phyloP scores from a whole-genome alignment of 2,329 filamentous ascomycete species.

The Acephala macrosclerotiorum region DNA sequence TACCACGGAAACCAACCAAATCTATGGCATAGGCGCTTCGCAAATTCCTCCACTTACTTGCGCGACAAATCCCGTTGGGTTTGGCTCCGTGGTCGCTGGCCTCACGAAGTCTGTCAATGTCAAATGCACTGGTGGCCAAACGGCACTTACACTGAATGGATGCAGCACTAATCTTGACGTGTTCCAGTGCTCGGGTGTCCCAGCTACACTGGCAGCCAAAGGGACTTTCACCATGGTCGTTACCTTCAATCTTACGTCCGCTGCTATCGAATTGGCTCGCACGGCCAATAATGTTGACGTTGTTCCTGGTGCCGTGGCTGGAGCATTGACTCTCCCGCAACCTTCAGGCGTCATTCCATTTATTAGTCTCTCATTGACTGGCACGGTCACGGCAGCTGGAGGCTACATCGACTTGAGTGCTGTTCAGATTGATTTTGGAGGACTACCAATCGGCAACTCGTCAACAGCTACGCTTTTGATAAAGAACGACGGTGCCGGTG shows the following conservation, averaged over 20 bases:
- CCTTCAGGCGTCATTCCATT: constrained; percentile 1
- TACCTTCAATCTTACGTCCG: constrained; percentile 7
- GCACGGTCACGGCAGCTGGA: constrained; percentile 1
- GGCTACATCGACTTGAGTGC: constrained; percentile 14
- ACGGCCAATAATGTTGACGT: not conserved
- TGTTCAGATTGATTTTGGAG: constrained; percentile 9
- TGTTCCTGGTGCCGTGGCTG: constrained; percentile 2
- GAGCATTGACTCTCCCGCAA: not conserved
- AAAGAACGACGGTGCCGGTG: constrained; percentile 9
- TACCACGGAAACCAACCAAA: constrained; percentile 11
- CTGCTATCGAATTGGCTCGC: constrained; percentile 10
- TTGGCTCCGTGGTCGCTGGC: constrained; percentile 10
- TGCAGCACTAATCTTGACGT: constrained; percentile 13
- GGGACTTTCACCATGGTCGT: constrained; percentile 6
- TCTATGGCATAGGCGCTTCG: constrained; percentile 11
- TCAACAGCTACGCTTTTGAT: not conserved
- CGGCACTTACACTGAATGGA: constrained; percentile 6
- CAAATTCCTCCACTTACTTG: constrained; percentile 7
- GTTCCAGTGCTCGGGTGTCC: constrained; percentile 6
- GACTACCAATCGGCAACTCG: constrained; percentile 4
- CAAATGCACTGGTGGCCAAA: constrained; percentile 9
- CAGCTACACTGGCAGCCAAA: constrained; percentile 1
- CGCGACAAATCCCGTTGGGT: not conserved
- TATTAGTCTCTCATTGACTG: constrained; percentile 3
- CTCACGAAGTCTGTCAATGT: not conserved